A percentile compares a stretch with the other conserved stretches of the same genome.
Conservation (phyloP, 345 rosid genomes). For the Salix arbutifolia region DNA sequence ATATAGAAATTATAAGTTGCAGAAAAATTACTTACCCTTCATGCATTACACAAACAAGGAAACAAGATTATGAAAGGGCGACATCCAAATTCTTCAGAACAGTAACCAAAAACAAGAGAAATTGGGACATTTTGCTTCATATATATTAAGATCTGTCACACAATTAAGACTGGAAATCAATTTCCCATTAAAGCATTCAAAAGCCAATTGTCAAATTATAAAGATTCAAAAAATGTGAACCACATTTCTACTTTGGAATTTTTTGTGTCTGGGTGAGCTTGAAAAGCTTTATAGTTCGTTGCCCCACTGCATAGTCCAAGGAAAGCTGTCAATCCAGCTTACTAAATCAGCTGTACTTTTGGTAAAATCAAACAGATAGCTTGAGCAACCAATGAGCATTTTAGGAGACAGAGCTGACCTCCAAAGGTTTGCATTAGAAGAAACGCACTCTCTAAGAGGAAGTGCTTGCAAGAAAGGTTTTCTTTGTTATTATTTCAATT, state of each 20-base stretch:
- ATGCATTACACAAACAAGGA: not conserved
- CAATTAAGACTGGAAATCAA: not conserved
- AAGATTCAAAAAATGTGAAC: not conserved
- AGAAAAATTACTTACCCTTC: not conserved
- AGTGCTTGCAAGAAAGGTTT: conserved; percentile 14
- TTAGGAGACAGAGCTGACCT: conserved; percentile 14
- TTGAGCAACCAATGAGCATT: not conserved
- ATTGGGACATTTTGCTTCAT: not conserved
- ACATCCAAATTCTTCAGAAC: not conserved
- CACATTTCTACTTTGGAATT: not conserved
- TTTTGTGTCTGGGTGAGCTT: not conserved
- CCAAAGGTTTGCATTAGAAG: conserved; percentile 2
- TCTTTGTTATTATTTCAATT: no score
- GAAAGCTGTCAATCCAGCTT: not conserved
- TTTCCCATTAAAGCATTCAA: not conserved
- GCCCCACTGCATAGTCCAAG: not conserved
- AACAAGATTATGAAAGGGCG: not conserved
- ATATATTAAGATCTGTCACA: not conserved
- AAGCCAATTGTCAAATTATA: not conserved
- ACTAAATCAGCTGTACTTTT: not conserved
- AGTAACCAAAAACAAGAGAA: not conserved
- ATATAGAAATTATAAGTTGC: not conserved
- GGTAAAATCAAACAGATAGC: not conserved
- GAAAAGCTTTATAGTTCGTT: not conserved
- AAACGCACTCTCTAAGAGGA: conserved; percentile 22